phyloP scores from a whole-genome alignment of 805 yeast genomes.

The Candida fluviatilis region DNA sequence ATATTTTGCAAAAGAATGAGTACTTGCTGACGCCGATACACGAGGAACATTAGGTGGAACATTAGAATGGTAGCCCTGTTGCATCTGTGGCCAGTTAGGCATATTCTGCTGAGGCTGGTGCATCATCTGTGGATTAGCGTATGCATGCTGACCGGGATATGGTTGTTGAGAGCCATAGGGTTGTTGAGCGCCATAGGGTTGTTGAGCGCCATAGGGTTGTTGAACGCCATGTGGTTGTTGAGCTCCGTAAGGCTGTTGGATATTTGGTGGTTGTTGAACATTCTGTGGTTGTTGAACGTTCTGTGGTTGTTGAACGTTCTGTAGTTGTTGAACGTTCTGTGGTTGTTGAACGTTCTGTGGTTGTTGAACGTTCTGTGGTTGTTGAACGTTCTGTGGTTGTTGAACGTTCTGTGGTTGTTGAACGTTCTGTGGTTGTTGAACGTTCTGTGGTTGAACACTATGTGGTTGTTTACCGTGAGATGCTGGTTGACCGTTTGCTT shows the following conservation, averaged over 20 bases:
- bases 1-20: neutral
- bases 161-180: neutral
- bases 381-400: slow-evolving; percentile 3
- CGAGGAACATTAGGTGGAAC: neutral
- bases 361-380: slow-evolving; percentile 2
- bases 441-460: too few species aligned
- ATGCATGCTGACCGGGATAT: neutral
- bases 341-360: slow-evolving; percentile 9
- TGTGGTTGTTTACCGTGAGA: too few species aligned
- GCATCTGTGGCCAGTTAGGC: too few species aligned
- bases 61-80: too few species aligned
- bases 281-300: slow-evolving; percentile 1
- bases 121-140: slow-evolving; percentile 1
- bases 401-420: slow-evolving; percentile 2
- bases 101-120: neutral
- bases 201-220: neutral
- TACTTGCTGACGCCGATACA: neutral
- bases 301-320: slow-evolving; percentile 2
- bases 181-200: neutral
- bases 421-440: slow-evolving; percentile 1
- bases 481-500: too few species aligned
- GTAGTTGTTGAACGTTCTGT: slow-evolving; percentile 5
- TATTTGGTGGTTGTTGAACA: slow-evolving; percentile 1
- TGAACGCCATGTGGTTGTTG: slow-evolving; percentile 1
- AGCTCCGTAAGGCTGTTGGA: neutral